phyloP scores from a whole-genome alignment of 768 basidiomycete genomes.

The Collybiopsis luxurians region DNA sequence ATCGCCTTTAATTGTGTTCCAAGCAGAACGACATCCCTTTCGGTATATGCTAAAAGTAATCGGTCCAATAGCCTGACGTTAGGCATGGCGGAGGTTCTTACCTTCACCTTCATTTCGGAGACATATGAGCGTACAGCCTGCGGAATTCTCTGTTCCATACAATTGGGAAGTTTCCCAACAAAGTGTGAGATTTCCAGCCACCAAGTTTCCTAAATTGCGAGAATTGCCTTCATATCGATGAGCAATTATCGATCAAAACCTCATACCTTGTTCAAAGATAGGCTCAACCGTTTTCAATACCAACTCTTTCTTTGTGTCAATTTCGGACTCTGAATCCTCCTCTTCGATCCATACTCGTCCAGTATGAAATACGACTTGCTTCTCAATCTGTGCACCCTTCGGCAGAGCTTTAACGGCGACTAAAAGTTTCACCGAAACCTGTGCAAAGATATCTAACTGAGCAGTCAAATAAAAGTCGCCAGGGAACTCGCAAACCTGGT shows the following conservation, averaged over 20 bases:
- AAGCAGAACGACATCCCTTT: not conserved
- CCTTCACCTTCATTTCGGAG: constrained; percentile 32
- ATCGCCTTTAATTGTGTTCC: not conserved
- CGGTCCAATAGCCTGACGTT: too few species aligned
- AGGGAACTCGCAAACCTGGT: constrained; percentile 3
- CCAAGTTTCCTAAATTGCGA: constrained; percentile 9
- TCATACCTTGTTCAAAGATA: constrained; percentile 37
- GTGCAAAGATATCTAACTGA: constrained; percentile 13
- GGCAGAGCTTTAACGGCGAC: constrained; percentile 63
- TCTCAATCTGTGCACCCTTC: constrained; percentile 70
- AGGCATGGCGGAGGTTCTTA: not conserved
- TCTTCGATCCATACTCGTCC: constrained; percentile 53
- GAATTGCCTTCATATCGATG: not conserved
- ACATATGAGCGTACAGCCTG: constrained; percentile 41
- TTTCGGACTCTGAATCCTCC: constrained; percentile 30
- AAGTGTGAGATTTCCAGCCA: constrained; percentile 17
- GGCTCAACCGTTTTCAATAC: constrained; percentile 33
- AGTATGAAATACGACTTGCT: constrained; percentile 72
- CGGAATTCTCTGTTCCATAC: constrained; percentile 33
- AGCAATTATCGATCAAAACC: not conserved
- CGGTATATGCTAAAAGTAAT: not conserved
- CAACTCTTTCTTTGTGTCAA: constrained; percentile 23
- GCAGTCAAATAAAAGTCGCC: not conserved
- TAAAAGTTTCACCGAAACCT: constrained; percentile 49
- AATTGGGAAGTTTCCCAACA: constrained; percentile 52